Evolutionary conservation across 2,329 filamentous ascomycete genomes (phyloP), one percentile per base, ranked within the genome.

Genomic region (Phialocephala sp.): DNA sequence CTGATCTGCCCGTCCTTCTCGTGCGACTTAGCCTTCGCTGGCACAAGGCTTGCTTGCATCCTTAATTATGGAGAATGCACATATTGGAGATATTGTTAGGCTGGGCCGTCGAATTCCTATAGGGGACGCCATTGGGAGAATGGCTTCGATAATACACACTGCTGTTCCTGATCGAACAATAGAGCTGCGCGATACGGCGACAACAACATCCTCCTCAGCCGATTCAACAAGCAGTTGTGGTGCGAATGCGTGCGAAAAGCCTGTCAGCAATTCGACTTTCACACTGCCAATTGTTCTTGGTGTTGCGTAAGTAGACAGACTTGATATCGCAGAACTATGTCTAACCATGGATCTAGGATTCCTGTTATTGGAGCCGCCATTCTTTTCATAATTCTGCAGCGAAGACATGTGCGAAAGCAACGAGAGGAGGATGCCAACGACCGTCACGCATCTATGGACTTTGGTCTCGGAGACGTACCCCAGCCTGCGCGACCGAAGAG

Each of bases 371-470:
- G 86, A 67, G 89, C 91, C 22, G 76, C 90, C 0, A 76, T 87
- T 57, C 85, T 93, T 1, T 81, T 97, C 45, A 75, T 94, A 69
- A 90, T 89, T 75, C 84, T 99, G 41, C 94, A 97, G 76, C 87
- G 92, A 60, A 86, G 92, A 77, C 91, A 93, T 73, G 80, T 91
- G 45, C 87, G 85, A 76, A 93, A 88, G 73, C 83, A 93, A 69
- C 83, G 83, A 63, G 80, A 84, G 65, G 95, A 99, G 79, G 95
- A 99, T 79, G 84, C 85, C 20, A 88, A 91, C 68, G 94, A 97
- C 78, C 92, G 92, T 71, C 92, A 96, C 79, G 94, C 91, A 75
- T 95, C 93, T 0, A 85, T 98, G 75, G 95, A 99, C 77, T 99
- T 97, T 76, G 95, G 95, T 41, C 79, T 97, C 75, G 92, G 80